Percentiles rank a stretch among this genome's conserved stretches.
Evolutionary conservation across 1,139 yeast species (phyloP).

Genomic region (Candida tetrigidarum): DNA sequence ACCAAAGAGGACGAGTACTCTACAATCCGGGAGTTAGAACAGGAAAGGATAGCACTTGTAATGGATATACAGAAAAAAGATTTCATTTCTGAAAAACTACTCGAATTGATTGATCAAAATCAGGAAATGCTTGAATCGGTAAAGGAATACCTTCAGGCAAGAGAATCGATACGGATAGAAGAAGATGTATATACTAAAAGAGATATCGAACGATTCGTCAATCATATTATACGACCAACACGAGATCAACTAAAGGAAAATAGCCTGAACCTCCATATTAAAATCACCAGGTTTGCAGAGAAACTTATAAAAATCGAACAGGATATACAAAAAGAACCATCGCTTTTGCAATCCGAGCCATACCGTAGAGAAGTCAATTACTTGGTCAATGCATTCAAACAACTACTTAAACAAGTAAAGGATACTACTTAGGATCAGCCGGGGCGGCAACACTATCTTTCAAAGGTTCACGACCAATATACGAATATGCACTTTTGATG

Average conservation of each 20-base stretch:
- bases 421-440: slow-evolving; percentile 1
- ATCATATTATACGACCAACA: slow-evolving; percentile 19
- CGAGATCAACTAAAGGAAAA: slow-evolving; percentile 21
- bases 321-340: slow-evolving; percentile 11
- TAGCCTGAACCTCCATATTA: slow-evolving; percentile 15
- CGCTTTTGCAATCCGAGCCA: slow-evolving; percentile 14
- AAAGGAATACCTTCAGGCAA: slow-evolving; percentile 38
- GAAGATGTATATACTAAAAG: slow-evolving; percentile 16
- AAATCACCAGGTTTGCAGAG: slow-evolving; percentile 17
- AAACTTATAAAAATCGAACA: slow-evolving; percentile 14
- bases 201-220: slow-evolving; percentile 18
- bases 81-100: slow-evolving; percentile 34
- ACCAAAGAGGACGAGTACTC: slow-evolving; percentile 8
- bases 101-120: slow-evolving; percentile 42
- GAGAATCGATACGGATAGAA: slow-evolving; percentile 21
- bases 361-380: slow-evolving; percentile 25
- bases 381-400: slow-evolving; percentile 27
- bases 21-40: slow-evolving; percentile 28
- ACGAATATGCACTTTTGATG: slow-evolving; percentile 41
- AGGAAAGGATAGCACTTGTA: slow-evolving; percentile 38
- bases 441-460: slow-evolving; percentile 15
- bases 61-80: slow-evolving; percentile 52
- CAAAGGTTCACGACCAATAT: slow-evolving; percentile 37
- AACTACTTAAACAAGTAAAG: slow-evolving; percentile 9
- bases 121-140: slow-evolving; percentile 43